These are phyloP conservation scores for Brasilioporus rufonigricans DNA, from an alignment of 768 basidiomycete species.

Conservation along the genomic window DNA sequence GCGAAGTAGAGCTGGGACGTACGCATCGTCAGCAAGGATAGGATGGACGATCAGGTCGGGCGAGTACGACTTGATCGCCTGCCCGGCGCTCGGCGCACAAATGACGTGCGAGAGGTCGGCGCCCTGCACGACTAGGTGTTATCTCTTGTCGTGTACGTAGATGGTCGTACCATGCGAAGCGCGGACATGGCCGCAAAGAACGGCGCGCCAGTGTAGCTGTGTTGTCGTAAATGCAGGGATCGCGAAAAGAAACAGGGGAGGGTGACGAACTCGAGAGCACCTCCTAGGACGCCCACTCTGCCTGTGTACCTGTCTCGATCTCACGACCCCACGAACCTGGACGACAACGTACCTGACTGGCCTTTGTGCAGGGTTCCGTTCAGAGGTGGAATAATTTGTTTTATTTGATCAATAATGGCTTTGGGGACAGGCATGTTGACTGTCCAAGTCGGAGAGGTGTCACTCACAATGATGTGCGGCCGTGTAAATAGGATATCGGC, in stretches of 20 bases:
- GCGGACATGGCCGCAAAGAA: constrained; percentile 94
- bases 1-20: constrained; percentile 26
- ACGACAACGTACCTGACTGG: constrained; percentile 66
- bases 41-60: constrained; percentile 98
- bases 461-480: neutral
- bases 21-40: constrained; percentile 72
- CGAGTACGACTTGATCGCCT: constrained; percentile 94
- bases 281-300: constrained; percentile 90
- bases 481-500: constrained; percentile 20
- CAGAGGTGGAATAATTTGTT: constrained; percentile 85
- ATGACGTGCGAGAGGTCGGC: constrained; percentile 97
- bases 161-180: constrained; percentile 62
- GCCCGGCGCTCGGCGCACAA: constrained; percentile 89
- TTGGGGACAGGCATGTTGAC: constrained; percentile 58
- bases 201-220: constrained; percentile 94
- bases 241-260: neutral
- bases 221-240: neutral
- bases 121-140: constrained; percentile 46
- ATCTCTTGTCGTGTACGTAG: neutral
- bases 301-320: constrained; percentile 40
- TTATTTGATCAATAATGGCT: constrained; percentile 65
- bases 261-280: constrained; percentile 78
- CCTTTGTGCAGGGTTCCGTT: constrained; percentile 91
- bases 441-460: neutral
- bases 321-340: neutral